Evolutionary conservation across 2,329 filamentous ascomycete genomes (phyloP).

Genomic region (Didymella segeticola): DNA sequence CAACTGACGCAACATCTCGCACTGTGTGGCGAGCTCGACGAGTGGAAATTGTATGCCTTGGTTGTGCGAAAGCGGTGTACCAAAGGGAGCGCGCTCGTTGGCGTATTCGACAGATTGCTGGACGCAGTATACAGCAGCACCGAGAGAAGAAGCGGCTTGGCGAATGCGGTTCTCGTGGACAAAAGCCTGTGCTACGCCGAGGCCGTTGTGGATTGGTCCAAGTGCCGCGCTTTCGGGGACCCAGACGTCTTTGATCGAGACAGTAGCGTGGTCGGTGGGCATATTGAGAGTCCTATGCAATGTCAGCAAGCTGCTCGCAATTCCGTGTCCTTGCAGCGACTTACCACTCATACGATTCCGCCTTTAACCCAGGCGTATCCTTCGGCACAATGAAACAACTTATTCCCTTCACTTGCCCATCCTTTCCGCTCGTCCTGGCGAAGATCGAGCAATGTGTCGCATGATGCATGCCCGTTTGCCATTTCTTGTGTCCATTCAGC

Average conservation of each 20-base stretch:
- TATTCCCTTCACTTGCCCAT: constrained; percentile 63
- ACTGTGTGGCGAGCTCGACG: constrained; percentile 67
- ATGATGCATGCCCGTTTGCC: constrained; percentile 69
- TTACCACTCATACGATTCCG: constrained; percentile 65
- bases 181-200: constrained; percentile 69
- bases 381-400: constrained; percentile 67
- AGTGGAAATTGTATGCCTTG: constrained; percentile 70
- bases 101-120: constrained; percentile 65
- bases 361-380: constrained; percentile 59
- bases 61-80: constrained; percentile 63
- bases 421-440: constrained; percentile 62
- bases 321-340: not conserved
- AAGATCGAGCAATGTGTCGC: constrained; percentile 69
- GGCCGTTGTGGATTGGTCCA: constrained; percentile 60
- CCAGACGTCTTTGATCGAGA: constrained; percentile 63
- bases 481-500: constrained; percentile 67
- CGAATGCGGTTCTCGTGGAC: constrained; percentile 71
- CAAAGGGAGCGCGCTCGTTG: constrained; percentile 61
- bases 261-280: constrained; percentile 70
- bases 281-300: constrained; percentile 65
- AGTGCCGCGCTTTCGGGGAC: constrained; percentile 62
- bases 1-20: constrained; percentile 66
- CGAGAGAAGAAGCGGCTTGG: constrained; percentile 67
- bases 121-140: constrained; percentile 66
- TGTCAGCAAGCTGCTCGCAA: constrained; percentile 10